A percentile compares a stretch with the other conserved stretches of the same genome.
These are phyloP conservation scores for Schizochytrium sp. DNA, from an alignment of 108 stramenopile species.

Conservation along the genomic window DNA sequence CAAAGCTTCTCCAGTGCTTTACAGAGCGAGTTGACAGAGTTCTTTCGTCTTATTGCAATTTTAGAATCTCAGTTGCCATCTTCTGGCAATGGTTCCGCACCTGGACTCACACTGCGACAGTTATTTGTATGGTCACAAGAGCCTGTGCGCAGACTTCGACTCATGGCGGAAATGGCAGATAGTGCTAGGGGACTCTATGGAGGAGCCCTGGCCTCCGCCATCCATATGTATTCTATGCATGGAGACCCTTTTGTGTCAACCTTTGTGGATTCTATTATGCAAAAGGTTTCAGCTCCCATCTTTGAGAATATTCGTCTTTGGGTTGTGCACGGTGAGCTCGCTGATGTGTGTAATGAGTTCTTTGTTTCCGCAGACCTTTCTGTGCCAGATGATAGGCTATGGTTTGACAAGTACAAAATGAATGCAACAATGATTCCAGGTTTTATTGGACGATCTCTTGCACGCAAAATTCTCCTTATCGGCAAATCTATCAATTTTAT, in stretches of 20 bases:
- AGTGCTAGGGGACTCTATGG: conserved; percentile 78
- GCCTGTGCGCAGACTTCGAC: conserved; percentile 76
- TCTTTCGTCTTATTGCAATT: conserved; percentile 79
- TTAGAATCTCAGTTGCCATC: conserved; percentile 79
- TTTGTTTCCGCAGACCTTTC: conserved; percentile 70
- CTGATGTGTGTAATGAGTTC: conserved; percentile 79
- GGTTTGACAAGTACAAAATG: conserved; percentile 86
- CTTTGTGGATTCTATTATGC: conserved; percentile 81
- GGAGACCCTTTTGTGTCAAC: conserved; percentile 81
- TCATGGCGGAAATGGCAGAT: conserved; percentile 84
- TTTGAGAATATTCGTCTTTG: conserved; percentile 66
- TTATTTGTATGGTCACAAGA: conserved; percentile 79
- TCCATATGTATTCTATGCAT: conserved; percentile 83
- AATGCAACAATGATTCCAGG: conserved; percentile 80
- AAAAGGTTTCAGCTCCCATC: conserved; percentile 63
- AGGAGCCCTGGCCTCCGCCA: conserved; percentile 82
- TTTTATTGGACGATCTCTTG: conserved; percentile 80
- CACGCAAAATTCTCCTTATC: conserved; percentile 81
- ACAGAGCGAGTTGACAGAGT: conserved; percentile 79
- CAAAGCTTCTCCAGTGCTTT: conserved; percentile 83
- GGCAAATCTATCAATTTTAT: conserved; percentile 97
- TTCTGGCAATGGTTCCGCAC: not conserved
- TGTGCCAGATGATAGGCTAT: conserved; percentile 74
- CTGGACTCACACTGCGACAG: conserved; percentile 78
- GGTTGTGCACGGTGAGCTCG: conserved; percentile 74